Evolutionary conservation across 31 red algal species (phyloP).

Genomic region (Porphyra umbilicalis): DNA sequence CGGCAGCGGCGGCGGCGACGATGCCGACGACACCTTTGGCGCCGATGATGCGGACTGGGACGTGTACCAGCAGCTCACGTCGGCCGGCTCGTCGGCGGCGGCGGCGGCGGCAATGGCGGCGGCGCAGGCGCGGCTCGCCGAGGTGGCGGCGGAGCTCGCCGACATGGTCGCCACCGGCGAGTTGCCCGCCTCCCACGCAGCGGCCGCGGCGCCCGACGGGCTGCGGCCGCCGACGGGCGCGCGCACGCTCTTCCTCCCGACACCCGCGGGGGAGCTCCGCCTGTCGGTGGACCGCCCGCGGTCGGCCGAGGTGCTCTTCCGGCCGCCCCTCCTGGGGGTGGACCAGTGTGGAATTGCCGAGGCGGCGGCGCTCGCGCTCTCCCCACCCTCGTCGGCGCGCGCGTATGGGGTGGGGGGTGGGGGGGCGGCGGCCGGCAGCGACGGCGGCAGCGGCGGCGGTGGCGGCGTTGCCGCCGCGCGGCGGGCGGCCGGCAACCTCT

Average conservation of each 20-base stretch:
- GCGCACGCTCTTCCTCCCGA: constrained; percentile 45
- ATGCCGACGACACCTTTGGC: constrained; percentile 64
- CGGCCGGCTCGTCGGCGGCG: constrained; percentile 39
- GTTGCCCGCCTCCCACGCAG: constrained; percentile 28
- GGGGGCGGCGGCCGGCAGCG: constrained; percentile 7
- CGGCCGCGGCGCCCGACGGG: background rate
- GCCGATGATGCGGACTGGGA: constrained; percentile 82
- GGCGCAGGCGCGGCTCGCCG: constrained; percentile 33
- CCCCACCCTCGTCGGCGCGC: background rate
- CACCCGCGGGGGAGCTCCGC: constrained; percentile 34
- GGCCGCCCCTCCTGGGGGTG: constrained; percentile 58
- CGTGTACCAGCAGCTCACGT: constrained; percentile 75
- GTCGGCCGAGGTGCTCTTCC: constrained; percentile 61
- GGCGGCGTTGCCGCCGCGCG: background rate
- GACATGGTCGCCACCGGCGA: constrained; percentile 56
- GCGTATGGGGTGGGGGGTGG: background rate
- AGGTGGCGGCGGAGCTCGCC: constrained; percentile 48
- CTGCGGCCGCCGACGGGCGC: constrained; percentile 32
- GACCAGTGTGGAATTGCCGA: constrained; percentile 80
- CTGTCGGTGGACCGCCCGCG: constrained; percentile 62
- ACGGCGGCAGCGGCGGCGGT: constrained; percentile 40
- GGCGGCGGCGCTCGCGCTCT: constrained; percentile 21
- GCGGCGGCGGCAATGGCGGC: constrained; percentile 51
- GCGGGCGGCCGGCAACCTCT: constrained; percentile 9
- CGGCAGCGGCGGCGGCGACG: constrained; percentile 13